Percentiles rank a stretch among this genome's conserved stretches.
Evolutionary conservation across 768 basidiomycete genomes (phyloP).

Genomic region (Suillus plorans): DNA sequence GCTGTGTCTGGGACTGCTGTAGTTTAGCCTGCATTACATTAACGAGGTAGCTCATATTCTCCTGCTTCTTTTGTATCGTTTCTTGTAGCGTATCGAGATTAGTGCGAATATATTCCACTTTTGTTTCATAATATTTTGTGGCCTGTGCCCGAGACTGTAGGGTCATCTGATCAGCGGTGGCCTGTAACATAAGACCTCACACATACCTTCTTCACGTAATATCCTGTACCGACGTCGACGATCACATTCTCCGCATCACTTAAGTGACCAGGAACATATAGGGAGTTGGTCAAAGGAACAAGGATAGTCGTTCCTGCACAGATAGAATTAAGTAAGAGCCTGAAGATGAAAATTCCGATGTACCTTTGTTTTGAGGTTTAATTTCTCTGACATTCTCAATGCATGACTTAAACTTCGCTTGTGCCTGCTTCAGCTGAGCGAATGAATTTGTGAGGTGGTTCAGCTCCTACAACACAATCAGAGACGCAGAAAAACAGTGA

Average conservation of each 20-base stretch:
- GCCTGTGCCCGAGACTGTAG: slow-evolving; percentile 81
- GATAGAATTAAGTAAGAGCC: not conserved
- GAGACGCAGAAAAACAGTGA: not conserved
- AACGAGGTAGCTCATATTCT: slow-evolving; percentile 76
- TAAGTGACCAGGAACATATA: slow-evolving; percentile 93
- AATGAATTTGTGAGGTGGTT: slow-evolving; percentile 91
- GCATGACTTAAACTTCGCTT: slow-evolving; percentile 88
- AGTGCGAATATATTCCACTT: slow-evolving; percentile 76
- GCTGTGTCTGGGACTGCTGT: slow-evolving; percentile 25
- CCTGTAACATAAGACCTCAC: slow-evolving; percentile 2
- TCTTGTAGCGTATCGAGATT: slow-evolving; percentile 88
- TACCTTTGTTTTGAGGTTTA: slow-evolving; percentile 66
- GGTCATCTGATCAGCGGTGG: not conserved
- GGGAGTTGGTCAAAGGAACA: slow-evolving; percentile 90
- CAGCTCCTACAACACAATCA: slow-evolving; percentile 63
- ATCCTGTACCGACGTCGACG: slow-evolving; percentile 95
- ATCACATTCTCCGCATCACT: slow-evolving; percentile 83
- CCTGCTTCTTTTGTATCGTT: slow-evolving; percentile 88
- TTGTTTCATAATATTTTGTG: slow-evolving; percentile 73
- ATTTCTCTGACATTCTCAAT: slow-evolving; percentile 78
- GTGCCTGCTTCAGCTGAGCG: slow-evolving; percentile 88
- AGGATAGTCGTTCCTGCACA: slow-evolving; percentile 78
- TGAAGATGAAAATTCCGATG: slow-evolving; percentile 10
- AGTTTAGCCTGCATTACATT: slow-evolving; percentile 71
- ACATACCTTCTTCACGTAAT: slow-evolving; percentile 90